Conservation (phyloP, 768 basidiomycete genomes). For the Coprinopsis marcescibilis region DNA sequence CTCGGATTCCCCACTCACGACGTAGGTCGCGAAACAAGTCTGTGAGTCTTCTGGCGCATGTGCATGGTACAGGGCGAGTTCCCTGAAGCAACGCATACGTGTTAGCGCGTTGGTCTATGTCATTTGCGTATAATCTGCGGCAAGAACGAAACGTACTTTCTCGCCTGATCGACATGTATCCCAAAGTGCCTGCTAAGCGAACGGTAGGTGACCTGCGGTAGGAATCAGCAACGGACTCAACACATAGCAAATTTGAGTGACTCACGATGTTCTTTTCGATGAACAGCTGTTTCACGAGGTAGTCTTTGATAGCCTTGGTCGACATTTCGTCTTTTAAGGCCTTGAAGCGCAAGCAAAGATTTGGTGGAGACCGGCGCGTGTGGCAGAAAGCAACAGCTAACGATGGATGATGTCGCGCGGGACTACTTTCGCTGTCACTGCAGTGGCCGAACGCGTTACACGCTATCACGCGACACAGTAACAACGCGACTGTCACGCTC, state of each 20-base stretch:
- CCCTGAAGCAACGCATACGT: no score
- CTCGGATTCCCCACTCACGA: conserved; percentile 52
- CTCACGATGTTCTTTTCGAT: conserved; percentile 45
- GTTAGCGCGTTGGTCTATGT: no score
- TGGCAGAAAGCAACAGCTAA: no score
- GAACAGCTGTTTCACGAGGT: conserved; percentile 16
- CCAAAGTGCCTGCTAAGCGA: conserved; percentile 65
- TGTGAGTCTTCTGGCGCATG: conserved; percentile 36
- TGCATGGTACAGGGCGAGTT: conserved; percentile 54
- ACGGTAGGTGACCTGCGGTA: conserved; percentile 81
- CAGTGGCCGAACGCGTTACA: no score
- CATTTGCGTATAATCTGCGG: background rate
- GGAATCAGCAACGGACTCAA: no score
- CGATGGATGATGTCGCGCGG: no score
- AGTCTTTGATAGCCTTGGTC: conserved; percentile 1
- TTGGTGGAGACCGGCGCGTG: no score
- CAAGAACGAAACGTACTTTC: conserved; percentile 47
- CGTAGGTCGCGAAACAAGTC: conserved; percentile 59
- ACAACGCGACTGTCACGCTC: no score
- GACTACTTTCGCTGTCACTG: no score
- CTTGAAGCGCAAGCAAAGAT: no score
- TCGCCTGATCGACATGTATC: conserved; percentile 73
- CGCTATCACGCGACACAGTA: no score
- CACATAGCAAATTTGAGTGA: background rate
- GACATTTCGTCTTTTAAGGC: no score